These are phyloP conservation scores for Porcisia deanei DNA, from an alignment of 208 protist species.

Conservation along the genomic window DNA sequence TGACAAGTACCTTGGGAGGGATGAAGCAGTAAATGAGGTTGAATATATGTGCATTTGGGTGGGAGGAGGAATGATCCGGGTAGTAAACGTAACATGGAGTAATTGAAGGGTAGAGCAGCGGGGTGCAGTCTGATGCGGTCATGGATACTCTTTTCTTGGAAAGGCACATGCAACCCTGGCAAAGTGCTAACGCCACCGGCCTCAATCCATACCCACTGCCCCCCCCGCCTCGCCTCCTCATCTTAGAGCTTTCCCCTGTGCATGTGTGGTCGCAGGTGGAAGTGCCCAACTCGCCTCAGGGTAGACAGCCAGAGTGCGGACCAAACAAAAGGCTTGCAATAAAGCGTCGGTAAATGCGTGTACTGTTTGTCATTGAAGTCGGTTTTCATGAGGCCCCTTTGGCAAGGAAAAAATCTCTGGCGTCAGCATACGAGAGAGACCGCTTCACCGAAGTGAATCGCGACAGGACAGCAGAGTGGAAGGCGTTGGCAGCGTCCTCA, in stretches of 20 bases:
- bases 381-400: conserved; percentile 17
- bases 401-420: conserved; percentile 41
- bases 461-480: conserved; percentile 30
- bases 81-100: background rate
- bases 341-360: background rate
- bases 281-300: background rate
- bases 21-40: background rate
- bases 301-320: background rate
- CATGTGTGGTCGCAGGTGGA: background rate
- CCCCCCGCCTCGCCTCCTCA: background rate
- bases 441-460: conserved; percentile 36
- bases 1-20: background rate
- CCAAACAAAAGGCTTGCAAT: conserved; percentile 6
- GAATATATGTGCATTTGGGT: background rate
- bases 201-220: background rate
- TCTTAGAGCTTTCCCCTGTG: background rate
- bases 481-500: conserved; percentile 46
- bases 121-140: background rate
- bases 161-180: background rate
- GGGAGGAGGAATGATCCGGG: background rate
- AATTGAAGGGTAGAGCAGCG: background rate
- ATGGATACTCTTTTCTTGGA: background rate
- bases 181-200: background rate
- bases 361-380: conserved; percentile 1
- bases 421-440: conserved; percentile 56